phyloP scores from a whole-genome alignment of 139 green algal species.

The Coelastrella sp. region DNA sequence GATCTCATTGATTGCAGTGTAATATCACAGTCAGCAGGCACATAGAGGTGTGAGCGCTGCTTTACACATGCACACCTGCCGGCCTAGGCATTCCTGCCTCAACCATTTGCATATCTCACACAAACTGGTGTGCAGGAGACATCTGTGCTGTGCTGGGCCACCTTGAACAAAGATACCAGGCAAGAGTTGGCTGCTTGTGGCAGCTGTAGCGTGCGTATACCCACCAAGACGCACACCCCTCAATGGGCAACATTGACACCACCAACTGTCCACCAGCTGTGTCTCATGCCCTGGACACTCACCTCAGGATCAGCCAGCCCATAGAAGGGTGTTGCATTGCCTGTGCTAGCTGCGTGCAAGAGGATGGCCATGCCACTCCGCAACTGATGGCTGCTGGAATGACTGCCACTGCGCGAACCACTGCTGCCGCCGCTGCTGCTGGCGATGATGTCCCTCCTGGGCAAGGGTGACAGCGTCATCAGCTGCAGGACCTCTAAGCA shows the following conservation, averaged over 20 bases:
- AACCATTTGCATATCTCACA: too few species aligned
- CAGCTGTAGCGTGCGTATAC: neutral
- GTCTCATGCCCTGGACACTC: neutral
- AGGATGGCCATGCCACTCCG: constrained; percentile 65
- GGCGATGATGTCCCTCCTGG: constrained; percentile 45
- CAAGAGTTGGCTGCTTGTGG: neutral
- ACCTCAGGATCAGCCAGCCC: constrained; percentile 67
- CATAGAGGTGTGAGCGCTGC: too few species aligned
- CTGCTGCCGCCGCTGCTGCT: constrained; percentile 13
- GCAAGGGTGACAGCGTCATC: constrained; percentile 64
- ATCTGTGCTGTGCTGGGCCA: neutral
- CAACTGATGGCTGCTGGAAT: constrained; percentile 19
- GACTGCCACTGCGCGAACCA: neutral
- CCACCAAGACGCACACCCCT: too few species aligned
- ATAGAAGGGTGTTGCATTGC: constrained; percentile 55
- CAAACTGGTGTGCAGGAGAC: too few species aligned
- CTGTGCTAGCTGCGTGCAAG: constrained; percentile 56
- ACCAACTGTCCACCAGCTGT: neutral
- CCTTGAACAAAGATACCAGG: neutral
- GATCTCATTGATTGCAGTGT: neutral
- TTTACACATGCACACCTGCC: neutral
- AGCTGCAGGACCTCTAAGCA: constrained; percentile 69
- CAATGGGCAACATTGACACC: too few species aligned
- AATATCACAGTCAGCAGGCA: neutral
- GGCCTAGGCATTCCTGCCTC: too few species aligned